Evolutionary conservation across 192 early-diverging fungal genomes (phyloP), one percentile per base, ranked within the genome.

Genomic region (Lunasporangiospora selenospora): DNA sequence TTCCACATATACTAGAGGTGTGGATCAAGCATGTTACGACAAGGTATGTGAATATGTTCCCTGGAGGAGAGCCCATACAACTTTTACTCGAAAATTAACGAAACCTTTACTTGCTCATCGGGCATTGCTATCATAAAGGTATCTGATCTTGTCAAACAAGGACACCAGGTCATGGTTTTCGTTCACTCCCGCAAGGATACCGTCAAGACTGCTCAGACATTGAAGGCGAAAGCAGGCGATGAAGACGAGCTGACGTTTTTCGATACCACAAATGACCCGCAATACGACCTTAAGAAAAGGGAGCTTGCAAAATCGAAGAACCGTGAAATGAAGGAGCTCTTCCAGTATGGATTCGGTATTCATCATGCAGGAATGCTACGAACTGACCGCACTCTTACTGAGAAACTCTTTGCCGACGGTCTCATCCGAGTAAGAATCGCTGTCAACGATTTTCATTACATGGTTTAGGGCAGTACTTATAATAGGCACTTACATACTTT

Each of bases 121-220:
- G n/a, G n/a, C n/a, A n/a, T n/a, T 31, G 11, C 39, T 44, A 7
- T 47, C 51, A n/a, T 27, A 18, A 53, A 79, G 77, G 88, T 89
- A 21, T 67, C 75, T 21, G 79, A 82, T 18, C 76, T 92, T 12
- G 88, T 99, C 36, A 81, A 85, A 0, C 85, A 90, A 24, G 93
- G 92, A 0, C 89, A 95, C 76, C 98, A 99, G 76, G 96, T 99
- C 24, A 98, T 99, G 96, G 94, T 99, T 6, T 99, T 99, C 87
- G 98, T 99, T 32, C 96, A 99, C 62, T 86, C 98, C 5, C 89
- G 96, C 40, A 98, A 98, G 67, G 98, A 98, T 51, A 98, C 98
- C 6, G 96, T 95, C n/a, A 92, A 91, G 58, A 97, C 95, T 0
- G 95, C 96, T 3, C 82, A 89, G 76, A 86, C 84, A 53, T 58